These are phyloP conservation scores for Wickerhamomyces sp. DNA, from an alignment of 1,139 yeast genomes.

Conservation along the genomic window DNA sequence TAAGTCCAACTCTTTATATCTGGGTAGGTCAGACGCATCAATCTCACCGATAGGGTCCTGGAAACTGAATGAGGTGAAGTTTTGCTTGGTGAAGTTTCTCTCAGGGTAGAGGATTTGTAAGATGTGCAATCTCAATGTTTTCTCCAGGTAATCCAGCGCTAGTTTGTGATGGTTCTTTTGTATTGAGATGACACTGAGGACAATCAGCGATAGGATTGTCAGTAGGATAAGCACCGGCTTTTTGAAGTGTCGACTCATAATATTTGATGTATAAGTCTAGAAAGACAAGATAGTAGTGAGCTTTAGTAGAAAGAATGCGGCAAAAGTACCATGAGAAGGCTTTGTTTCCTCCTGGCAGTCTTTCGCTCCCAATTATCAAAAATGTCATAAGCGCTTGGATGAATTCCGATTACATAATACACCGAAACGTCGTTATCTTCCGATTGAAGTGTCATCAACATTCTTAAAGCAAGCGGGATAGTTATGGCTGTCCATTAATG, in stretches of 20 bases:
- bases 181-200: constrained; percentile 7
- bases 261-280: too few species aligned
- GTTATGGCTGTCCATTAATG: too few species aligned
- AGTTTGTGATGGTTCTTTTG: constrained; percentile 18
- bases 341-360: too few species aligned
- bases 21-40: neutral
- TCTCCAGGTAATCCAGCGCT: constrained; percentile 16
- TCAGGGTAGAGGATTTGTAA: constrained; percentile 21
- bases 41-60: constrained; percentile 13
- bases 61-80: constrained; percentile 14
- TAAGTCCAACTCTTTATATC: constrained; percentile 5
- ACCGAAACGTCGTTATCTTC: too few species aligned
- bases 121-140: constrained; percentile 15
- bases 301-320: too few species aligned
- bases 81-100: constrained; percentile 15
- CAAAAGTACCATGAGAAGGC: too few species aligned
- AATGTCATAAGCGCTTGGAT: too few species aligned
- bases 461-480: too few species aligned
- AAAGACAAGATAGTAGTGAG: too few species aligned
- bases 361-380: too few species aligned
- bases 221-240: neutral
- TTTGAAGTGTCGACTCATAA: neutral
- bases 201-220: neutral
- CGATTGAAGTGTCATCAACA: too few species aligned
- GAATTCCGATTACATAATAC: too few species aligned